Evolutionary conservation across 306 rosid genomes (phyloP), one percentile per base, ranked within the genome.

Genomic region (Medicago lupulina): DNA sequence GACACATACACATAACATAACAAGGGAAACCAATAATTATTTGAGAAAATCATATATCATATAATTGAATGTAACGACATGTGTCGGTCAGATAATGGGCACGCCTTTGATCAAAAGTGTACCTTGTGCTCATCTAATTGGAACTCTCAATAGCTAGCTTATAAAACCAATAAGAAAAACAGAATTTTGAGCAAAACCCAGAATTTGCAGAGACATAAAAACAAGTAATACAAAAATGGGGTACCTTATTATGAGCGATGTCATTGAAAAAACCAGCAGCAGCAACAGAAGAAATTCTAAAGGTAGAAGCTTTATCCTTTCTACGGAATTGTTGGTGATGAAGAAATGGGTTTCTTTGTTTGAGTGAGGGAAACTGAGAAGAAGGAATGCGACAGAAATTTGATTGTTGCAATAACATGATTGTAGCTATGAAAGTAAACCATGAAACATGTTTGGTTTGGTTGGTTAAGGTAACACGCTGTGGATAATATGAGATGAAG

Each of bases 181-280:
- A 53, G 68, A 76, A 75, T 49, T 25, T 67, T 73, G 54, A 69
- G 74, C 46, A 31, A 41, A 49, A 80, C 75, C 73, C 79, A 79
- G 51, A 38, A 76, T 38, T 72, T 39, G 62, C 6, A 46, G 6
- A 51, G 36, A 9, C 58, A 15, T 19, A 2, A 12, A 40, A 74
- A 23, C 39, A 1, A 19, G 3, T 54, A 62, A 73, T 46, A 16
- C 15, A 1, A 13, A 79, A 71, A 76, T 44, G 83, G 73, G 74
- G 59, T 57, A 78, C 98, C 97, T 91, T 89, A 89, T 94, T 92
- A 1, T 94, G 91, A 8, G 60, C 47, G 25, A 94, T 50, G 23
- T 85, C 87, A 11, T 90, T 87, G 2, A 71, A 64, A 18, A 85
- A 71, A 71, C 74, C 78, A 82, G 89, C 79, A 82, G 89, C 79